Evolutionary conservation across 495 filamentous ascomycete species (phyloP).

Genomic region (Podospora sp.): DNA sequence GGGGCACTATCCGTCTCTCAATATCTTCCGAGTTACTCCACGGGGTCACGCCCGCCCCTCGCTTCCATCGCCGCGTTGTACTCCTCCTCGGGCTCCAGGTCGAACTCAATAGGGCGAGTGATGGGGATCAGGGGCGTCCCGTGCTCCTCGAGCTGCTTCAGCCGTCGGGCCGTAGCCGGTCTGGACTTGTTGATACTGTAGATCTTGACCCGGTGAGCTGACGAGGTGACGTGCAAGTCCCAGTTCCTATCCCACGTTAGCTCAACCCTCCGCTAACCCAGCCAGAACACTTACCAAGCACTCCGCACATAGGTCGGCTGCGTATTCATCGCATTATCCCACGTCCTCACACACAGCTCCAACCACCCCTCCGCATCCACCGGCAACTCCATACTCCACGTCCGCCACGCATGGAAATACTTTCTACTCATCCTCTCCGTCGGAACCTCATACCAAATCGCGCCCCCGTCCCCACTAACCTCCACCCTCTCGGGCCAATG

Average conservation of each 20-base stretch:
- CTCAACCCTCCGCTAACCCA: no score
- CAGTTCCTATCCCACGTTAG: slow-evolving; percentile 46
- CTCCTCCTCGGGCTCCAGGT: slow-evolving; percentile 49
- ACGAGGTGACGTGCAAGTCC: slow-evolving; percentile 69
- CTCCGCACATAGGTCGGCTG: slow-evolving; percentile 36
- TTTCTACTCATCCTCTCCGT: slow-evolving; percentile 54
- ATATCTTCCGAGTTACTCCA: slow-evolving; percentile 20
- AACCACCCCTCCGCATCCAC: slow-evolving; percentile 62
- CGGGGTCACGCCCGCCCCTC: slow-evolving; percentile 51
- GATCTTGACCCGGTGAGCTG: slow-evolving; percentile 62
- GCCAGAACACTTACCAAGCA: slow-evolving; percentile 34
- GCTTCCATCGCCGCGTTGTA: slow-evolving; percentile 49
- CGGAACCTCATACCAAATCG: slow-evolving; percentile 58
- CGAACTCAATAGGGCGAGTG: slow-evolving; percentile 52
- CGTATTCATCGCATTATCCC: slow-evolving; percentile 62
- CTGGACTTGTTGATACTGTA: slow-evolving; percentile 63
- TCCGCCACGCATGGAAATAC: slow-evolving; percentile 57
- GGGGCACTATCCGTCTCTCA: no score
- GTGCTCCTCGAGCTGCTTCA: slow-evolving; percentile 53
- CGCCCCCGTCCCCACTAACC: slow-evolving; percentile 59
- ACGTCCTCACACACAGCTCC: slow-evolving; percentile 58
- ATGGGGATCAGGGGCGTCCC: slow-evolving; percentile 53
- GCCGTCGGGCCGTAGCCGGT: slow-evolving; percentile 48
- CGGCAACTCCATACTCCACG: slow-evolving; percentile 57
- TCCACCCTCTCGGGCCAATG: slow-evolving; percentile 62